Evolutionary conservation across 2,329 filamentous ascomycete genomes (phyloP).

Genomic region (Orbilia javanica): DNA sequence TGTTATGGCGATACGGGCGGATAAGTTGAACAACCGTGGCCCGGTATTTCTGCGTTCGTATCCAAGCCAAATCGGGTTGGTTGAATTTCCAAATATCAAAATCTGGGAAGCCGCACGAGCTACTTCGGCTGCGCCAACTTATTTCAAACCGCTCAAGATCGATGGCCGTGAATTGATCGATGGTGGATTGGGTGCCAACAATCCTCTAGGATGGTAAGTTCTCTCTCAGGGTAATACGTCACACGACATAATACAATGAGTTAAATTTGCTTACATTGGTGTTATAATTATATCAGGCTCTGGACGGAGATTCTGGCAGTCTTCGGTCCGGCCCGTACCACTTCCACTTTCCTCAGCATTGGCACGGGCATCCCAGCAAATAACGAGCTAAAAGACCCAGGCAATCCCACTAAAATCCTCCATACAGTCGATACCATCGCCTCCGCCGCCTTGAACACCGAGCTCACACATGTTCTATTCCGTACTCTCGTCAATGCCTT

Average conservation of each 20-base stretch:
- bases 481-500: background rate
- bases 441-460: background rate
- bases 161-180: background rate
- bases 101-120: constrained; percentile 64
- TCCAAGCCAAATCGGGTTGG: background rate
- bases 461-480: background rate
- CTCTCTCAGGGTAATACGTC: background rate
- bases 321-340: background rate
- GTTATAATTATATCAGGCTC: background rate
- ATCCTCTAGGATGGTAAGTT: background rate
- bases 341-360: background rate
- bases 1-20: background rate
- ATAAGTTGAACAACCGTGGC: background rate
- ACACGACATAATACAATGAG: no score
- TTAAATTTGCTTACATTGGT: background rate
- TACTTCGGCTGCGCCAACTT: constrained; percentile 64
- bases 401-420: background rate
- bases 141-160: constrained; percentile 62
- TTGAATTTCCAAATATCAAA: background rate
- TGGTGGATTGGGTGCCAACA: background rate
- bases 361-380: background rate
- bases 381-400: background rate
- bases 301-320: background rate
- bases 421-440: background rate
- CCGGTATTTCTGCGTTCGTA: background rate